phyloP scores from a whole-genome alignment of 2,329 filamentous ascomycete species.

The Ophiosphaerella herpotricha region DNA sequence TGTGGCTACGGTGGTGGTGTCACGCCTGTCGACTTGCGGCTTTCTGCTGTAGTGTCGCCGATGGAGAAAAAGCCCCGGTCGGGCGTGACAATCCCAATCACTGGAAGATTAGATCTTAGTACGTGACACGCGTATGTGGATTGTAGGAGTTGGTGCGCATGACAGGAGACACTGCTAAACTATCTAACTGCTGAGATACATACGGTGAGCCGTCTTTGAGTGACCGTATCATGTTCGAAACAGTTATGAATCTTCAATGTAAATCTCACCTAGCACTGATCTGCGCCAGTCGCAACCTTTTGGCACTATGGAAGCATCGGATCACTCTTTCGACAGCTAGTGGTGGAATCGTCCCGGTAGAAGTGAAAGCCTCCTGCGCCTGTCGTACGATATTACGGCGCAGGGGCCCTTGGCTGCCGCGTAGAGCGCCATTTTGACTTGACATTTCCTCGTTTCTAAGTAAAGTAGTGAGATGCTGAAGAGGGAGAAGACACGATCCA shows the following conservation, averaged over 20 bases:
- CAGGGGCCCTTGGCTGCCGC: conserved; percentile 26
- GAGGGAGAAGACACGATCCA: conserved; percentile 6
- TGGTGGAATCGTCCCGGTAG: conserved; percentile 37
- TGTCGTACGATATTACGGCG: conserved; percentile 34
- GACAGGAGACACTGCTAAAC: conserved; percentile 11
- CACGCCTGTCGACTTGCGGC: neutral
- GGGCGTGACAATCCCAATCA: neutral
- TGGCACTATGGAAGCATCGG: conserved; percentile 22
- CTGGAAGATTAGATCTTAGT: neutral
- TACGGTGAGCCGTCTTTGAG: conserved; percentile 25
- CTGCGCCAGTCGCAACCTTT: conserved; percentile 28
- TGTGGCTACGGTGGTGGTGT: conserved; percentile 15
- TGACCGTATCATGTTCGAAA: conserved; percentile 23
- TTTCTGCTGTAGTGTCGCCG: neutral
- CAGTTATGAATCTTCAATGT: conserved; percentile 16
- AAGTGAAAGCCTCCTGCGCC: conserved; percentile 27
- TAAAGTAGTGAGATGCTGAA: conserved; percentile 10
- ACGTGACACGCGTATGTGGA: neutral
- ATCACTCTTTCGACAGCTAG: conserved; percentile 17
- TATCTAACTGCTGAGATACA: conserved; percentile 6
- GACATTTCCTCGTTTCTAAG: conserved; percentile 12
- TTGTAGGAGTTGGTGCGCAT: conserved; percentile 7
- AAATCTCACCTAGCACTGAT: conserved; percentile 28
- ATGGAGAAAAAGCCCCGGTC: neutral
- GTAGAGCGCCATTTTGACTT: conserved; percentile 27